phyloP scores from a whole-genome alignment of 345 rosid species.

The Nephelium lappaceum region DNA sequence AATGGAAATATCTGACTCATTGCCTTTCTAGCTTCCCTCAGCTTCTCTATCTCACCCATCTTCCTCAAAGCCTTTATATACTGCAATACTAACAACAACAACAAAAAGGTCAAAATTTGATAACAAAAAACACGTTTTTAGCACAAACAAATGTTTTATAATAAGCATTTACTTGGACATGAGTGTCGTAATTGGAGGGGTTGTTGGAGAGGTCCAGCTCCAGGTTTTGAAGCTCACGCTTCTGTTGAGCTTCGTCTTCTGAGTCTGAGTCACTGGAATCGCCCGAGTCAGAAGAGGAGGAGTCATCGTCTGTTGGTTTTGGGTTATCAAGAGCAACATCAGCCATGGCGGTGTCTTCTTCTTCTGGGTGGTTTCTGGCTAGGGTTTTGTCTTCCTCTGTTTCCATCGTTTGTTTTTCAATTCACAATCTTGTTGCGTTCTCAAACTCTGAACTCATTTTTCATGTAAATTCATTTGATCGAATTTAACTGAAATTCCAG shows the following conservation, averaged over 20 bases:
- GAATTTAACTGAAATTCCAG: too few species aligned
- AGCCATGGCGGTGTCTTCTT: slow-evolving; percentile 25
- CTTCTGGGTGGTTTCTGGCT: not conserved
- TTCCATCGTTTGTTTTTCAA: too few species aligned
- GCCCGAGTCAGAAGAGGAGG: slow-evolving; percentile 23
- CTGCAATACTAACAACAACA: slow-evolving; percentile 31
- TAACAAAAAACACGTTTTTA: not conserved
- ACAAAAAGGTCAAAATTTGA: too few species aligned
- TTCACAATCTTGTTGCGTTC: too few species aligned
- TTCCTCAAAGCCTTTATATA: slow-evolving; percentile 76
- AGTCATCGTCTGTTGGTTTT: not conserved
- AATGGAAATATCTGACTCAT: slow-evolving; percentile 77
- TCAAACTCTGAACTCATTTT: too few species aligned
- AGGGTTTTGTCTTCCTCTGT: not conserved
- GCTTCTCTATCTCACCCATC: slow-evolving; percentile 75
- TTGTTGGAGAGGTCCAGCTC: slow-evolving; percentile 60
- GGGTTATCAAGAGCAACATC: slow-evolving; percentile 26
- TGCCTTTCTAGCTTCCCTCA: slow-evolving; percentile 79
- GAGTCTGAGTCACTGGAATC: slow-evolving; percentile 59
- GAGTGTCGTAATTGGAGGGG: slow-evolving; percentile 78
- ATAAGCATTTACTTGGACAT: slow-evolving; percentile 51
- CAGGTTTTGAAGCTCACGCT: slow-evolving; percentile 53
- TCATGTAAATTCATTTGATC: too few species aligned
- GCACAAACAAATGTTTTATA: not conserved
- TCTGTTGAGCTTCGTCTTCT: slow-evolving; percentile 58